phyloP scores from a whole-genome alignment of 108 stramenopile genomes.

The Fragilaria radians region DNA sequence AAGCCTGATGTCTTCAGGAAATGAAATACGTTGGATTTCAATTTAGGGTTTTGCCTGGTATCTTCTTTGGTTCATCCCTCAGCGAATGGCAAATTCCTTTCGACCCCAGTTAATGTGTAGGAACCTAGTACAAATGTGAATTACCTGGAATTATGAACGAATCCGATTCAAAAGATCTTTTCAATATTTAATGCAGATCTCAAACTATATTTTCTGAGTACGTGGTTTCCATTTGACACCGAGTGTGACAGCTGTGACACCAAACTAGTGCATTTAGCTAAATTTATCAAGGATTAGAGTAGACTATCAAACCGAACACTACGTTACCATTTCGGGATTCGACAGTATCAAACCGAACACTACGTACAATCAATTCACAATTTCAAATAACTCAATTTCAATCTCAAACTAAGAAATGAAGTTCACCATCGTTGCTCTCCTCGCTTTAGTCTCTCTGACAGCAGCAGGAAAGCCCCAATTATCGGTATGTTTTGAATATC shows the following conservation, averaged over 20 bases:
- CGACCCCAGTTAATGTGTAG: background rate
- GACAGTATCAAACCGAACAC: background rate
- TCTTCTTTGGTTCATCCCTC: background rate
- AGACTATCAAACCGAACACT: background rate
- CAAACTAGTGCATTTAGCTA: no score
- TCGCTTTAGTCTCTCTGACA: constrained; percentile 15
- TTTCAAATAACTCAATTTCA: background rate
- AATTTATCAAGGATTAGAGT: no score
- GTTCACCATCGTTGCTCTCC: constrained; percentile 20
- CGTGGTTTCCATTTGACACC: background rate
- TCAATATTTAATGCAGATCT: background rate
- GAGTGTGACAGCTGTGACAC: background rate
- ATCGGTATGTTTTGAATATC: constrained; percentile 18
- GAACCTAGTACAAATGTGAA: background rate
- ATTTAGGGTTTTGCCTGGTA: background rate
- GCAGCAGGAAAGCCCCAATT: constrained; percentile 20
- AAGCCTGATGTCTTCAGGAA: background rate
- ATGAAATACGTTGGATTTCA: background rate
- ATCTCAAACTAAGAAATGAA: constrained; percentile 16
- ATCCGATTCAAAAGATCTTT: background rate
- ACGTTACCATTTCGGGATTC: background rate
- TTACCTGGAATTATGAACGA: background rate
- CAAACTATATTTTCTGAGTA: background rate
- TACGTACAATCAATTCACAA: background rate
- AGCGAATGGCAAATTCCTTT: background rate